Conservation (phyloP, 2,329 filamentous ascomycete genomes). For the Balansia obtecta region DNA sequence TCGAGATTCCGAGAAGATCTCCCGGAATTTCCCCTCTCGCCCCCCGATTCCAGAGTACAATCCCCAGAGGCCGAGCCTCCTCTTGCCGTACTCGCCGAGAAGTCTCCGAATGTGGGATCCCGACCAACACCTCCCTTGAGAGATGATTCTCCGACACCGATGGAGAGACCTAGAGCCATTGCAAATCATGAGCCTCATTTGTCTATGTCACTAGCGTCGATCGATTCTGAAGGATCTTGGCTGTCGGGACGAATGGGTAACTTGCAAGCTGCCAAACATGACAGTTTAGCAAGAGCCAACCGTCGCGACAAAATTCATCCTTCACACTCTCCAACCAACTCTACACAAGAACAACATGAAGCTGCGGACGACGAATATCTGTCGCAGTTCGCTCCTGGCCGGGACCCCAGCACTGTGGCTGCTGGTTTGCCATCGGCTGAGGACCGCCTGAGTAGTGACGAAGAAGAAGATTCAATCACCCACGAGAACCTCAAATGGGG, state of each 20-base stretch:
- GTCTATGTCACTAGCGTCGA: slow-evolving; percentile 80
- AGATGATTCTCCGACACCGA: slow-evolving; percentile 35
- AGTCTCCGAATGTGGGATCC: slow-evolving; percentile 13
- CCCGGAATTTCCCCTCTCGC: slow-evolving; percentile 75
- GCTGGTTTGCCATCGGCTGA: slow-evolving; percentile 34
- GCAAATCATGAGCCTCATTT: slow-evolving; percentile 49
- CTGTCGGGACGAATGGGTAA: slow-evolving; percentile 61
- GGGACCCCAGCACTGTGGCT: slow-evolving; percentile 13
- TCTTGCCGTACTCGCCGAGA: slow-evolving; percentile 21
- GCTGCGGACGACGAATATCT: slow-evolving; percentile 61
- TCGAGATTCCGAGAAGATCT: slow-evolving; percentile 90
- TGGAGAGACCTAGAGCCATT: slow-evolving; percentile 22
- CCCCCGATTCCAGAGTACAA: slow-evolving; percentile 68
- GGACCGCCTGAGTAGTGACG: slow-evolving; percentile 45
- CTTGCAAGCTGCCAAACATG: slow-evolving; percentile 33
- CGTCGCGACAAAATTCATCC: slow-evolving; percentile 16
- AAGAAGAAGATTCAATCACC: slow-evolving; percentile 36
- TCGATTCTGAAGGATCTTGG: slow-evolving; percentile 95
- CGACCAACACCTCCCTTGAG: slow-evolving; percentile 17
- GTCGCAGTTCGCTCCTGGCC: slow-evolving; percentile 29
- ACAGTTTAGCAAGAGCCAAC: slow-evolving; percentile 22
- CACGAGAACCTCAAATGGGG: slow-evolving; percentile 40
- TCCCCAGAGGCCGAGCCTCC: slow-evolving; percentile 54
- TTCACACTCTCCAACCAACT: slow-evolving; percentile 29
- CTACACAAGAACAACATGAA: slow-evolving; percentile 52